A percentile compares a stretch with the other conserved stretches of the same genome.
phyloP scores from a whole-genome alignment of 2,329 filamentous ascomycete genomes.

The Alternaria conjuncta region DNA sequence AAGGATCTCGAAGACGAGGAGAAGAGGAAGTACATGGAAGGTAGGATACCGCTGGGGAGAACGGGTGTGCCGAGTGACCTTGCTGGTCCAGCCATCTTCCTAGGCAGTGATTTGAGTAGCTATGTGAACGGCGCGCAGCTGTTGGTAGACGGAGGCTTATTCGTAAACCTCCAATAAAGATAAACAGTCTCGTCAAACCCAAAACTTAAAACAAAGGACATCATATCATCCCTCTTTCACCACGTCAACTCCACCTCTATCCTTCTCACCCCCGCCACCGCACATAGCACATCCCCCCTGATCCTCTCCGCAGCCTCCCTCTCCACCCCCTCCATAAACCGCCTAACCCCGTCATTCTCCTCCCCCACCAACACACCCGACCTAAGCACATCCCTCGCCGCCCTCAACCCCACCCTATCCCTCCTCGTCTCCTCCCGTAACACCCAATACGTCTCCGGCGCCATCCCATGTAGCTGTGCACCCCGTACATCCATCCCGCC shows the following conservation, averaged over 20 bases:
- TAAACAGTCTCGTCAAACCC: background rate
- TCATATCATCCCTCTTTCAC: background rate
- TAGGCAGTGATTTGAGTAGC: constrained; percentile 73
- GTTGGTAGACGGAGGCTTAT: constrained; percentile 85
- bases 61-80: constrained; percentile 66
- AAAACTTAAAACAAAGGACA: background rate
- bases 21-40: constrained; percentile 81
- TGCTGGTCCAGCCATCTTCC: constrained; percentile 83
- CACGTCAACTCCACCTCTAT: background rate
- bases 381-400: background rate
- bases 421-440: background rate
- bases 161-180: constrained; percentile 72
- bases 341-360: background rate
- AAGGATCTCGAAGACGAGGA: constrained; percentile 75
- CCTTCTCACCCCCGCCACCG: background rate
- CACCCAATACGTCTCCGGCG: background rate
- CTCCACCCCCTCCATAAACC: background rate
- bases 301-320: background rate
- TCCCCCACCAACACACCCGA: background rate
- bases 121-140: constrained; percentile 75
- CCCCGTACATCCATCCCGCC: background rate
- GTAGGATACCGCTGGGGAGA: constrained; percentile 72
- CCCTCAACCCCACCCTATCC: background rate
- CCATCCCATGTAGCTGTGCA: background rate
- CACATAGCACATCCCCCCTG: background rate